Conservation (phyloP, 2,329 filamentous ascomycete species). For the Colletotrichum liaoningense region DNA sequence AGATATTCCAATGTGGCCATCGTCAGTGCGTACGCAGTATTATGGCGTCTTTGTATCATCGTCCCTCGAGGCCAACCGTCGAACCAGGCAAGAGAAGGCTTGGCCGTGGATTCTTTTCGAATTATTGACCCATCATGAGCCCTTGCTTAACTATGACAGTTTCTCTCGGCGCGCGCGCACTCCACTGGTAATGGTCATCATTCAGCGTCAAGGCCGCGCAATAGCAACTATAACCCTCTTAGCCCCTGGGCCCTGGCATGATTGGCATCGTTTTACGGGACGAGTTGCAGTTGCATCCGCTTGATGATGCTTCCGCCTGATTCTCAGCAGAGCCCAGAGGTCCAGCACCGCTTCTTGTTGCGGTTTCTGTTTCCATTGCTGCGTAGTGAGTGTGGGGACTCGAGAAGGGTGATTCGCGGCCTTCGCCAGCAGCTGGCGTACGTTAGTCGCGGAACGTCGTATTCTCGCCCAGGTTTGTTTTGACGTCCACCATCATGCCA, state of each 20-base stretch:
- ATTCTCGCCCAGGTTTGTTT: neutral
- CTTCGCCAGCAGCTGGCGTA: slow-evolving; percentile 2
- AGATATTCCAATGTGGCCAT: neutral
- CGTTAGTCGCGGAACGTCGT: neutral
- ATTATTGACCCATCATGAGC: neutral
- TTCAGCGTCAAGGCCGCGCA: neutral
- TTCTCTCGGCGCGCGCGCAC: neutral
- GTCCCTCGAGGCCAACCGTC: neutral
- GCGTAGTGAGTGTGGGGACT: no score
- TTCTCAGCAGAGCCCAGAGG: neutral
- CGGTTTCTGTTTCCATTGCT: slow-evolving; percentile 12
- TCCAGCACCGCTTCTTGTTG: slow-evolving; percentile 6
- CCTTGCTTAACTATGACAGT: neutral
- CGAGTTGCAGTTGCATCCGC: slow-evolving; percentile 21
- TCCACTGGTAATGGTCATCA: neutral
- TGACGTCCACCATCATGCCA: slow-evolving; percentile 22
- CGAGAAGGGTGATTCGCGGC: neutral
- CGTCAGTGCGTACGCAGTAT: slow-evolving; percentile 21
- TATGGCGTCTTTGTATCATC: neutral
- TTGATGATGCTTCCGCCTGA: slow-evolving; percentile 10
- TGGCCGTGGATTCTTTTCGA: neutral
- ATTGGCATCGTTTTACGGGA: slow-evolving; percentile 4
- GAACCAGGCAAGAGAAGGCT: neutral
- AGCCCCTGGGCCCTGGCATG: neutral
- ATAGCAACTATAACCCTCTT: neutral